Base-by-base conservation (phyloP, 768 basidiomycete genomes). In the Coprinopsis cinerea region DNA sequence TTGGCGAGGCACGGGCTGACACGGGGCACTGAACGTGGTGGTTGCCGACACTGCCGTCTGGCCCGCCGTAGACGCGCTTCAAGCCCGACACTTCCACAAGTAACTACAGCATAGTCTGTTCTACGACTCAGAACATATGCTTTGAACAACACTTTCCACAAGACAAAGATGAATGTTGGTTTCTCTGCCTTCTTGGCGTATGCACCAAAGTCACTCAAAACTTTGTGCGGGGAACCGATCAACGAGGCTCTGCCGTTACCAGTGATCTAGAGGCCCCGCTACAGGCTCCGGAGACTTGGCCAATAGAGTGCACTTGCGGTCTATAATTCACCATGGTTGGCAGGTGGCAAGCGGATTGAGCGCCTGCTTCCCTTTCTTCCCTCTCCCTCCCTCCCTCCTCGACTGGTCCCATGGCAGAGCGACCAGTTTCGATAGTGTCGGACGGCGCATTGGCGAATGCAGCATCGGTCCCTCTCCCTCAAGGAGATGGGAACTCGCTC, bases 401-500 rank as follows among this genome's bases (percentile, higher is more conserved):
- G 24, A 28, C 20, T 4, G 28, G 14, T 30, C 4, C 30, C 23
- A 59, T 57, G 55, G 48, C 49, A 40, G 56, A 42, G 28, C 56
- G 55, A 24, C 53, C 56, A n/a, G 27, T 54, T 28, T 55, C 59
- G 28, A 34, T 44, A 27, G 35, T 32, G 26, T 51, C 56, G 32
- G 51, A 53, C 34, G 47, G 11, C 28, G 48, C 58, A 27, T 32
- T 58, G 25, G 43, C 53, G n/a, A 51, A 43, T 15, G 56, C 57
- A 20, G 48, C 54, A 43, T 42, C 54, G 55, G 53, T 49, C 57
- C 58, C 61, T 53, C 54, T 61, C 30, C 58, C 61, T 17, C 30
- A 17, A 2, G 55, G 51, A 25, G 58, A 59, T 26, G 47, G 47
- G 9, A 37, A 49, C 40, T 55, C 55, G 14, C 49, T 60, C 17